Base-by-base conservation (phyloP, 1,284 basidiomycete species). In the Austroboletus rostrupii region DNA sequence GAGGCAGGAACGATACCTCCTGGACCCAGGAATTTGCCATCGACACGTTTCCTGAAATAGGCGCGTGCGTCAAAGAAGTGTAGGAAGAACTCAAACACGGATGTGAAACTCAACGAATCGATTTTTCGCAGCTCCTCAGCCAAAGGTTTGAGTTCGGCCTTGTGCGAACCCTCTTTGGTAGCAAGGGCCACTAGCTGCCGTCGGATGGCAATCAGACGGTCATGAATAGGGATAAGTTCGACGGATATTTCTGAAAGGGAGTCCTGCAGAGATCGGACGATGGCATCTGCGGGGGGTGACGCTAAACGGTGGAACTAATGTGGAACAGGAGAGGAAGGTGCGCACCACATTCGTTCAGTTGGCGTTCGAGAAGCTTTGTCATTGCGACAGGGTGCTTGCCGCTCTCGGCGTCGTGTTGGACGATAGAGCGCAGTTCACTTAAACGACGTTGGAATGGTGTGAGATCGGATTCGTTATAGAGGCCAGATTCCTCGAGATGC, bases 81-180 rank as follows among this genome's bases (percentile, higher is more conserved):
- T 32, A 48, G 46, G 35, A 45, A 50, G 45, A 47, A 53, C 51
- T 61, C 57, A 49, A 57, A 46, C 48, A 13, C 45, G 57, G 66
- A 70, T 49, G 61, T 53, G 64, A 36, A 69, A 87, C 88, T 81
- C 76, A 90, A 88, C 90, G 85, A 86, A 73, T 97, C 94, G 57
- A 99, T 97, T 71, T 90, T 92, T 53, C 96, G 82, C 52, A 99
- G 76, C 67, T 99, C 96, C 66, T 98, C 94, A 53, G 91, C 81
- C 43, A 98, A 72, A 29, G 87, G 85, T 72, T 96, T 95, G 57
- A 97, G 80, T 68, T 97, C 96, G 9, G 85, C 74, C 68, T 92
- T 93, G 54, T 87, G 84, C 5, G 85, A 80, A 37, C 89, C 90
- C 49, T 87, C 87, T 63, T 93, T 92, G 7, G 92, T 89, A 16